A percentile compares a stretch with the other conserved stretches of the same genome.
phyloP scores from a whole-genome alignment of 805 yeast genomes.

The Huiozyma sinensis region DNA sequence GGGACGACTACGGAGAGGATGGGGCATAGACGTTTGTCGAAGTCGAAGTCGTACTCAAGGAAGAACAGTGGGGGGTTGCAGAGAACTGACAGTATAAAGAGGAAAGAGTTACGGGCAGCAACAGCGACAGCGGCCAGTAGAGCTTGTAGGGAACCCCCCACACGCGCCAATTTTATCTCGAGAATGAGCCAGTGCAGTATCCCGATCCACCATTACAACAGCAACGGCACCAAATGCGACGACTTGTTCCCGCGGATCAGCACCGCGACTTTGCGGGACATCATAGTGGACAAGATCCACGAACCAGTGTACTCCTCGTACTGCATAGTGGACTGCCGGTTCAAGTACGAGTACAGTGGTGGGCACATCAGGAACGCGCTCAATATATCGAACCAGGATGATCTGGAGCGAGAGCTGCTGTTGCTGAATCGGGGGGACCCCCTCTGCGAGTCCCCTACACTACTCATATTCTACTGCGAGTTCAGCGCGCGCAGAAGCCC shows the following conservation, averaged over 20 bases:
- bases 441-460: conserved; percentile 18
- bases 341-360: conserved; percentile 83
- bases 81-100: neutral
- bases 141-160: neutral
- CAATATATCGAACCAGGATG: conserved; percentile 62
- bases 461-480: conserved; percentile 88
- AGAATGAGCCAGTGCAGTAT: conserved; percentile 52
- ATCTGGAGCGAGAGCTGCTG: conserved; percentile 46
- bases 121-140: neutral
- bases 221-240: conserved; percentile 19
- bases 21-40: too few relatives aligned
- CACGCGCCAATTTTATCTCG: conserved; percentile 33
- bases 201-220: conserved; percentile 38
- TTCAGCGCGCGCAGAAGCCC: conserved; percentile 93
- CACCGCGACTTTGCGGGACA: conserved; percentile 32
- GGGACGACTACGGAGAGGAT: too few relatives aligned
- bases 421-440: neutral
- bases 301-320: conserved; percentile 42
- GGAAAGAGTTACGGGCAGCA: neutral
- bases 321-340: conserved; percentile 75
- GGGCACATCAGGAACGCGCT: conserved; percentile 85
- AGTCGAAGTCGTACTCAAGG: too few relatives aligned
- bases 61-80: too few relatives aligned
- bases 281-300: conserved; percentile 29
- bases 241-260: conserved; percentile 43